Evolutionary conservation across 148 eudicot species (phyloP), one percentile per base, ranked within the genome.

Genomic region (Polygonum aviculare): DNA sequence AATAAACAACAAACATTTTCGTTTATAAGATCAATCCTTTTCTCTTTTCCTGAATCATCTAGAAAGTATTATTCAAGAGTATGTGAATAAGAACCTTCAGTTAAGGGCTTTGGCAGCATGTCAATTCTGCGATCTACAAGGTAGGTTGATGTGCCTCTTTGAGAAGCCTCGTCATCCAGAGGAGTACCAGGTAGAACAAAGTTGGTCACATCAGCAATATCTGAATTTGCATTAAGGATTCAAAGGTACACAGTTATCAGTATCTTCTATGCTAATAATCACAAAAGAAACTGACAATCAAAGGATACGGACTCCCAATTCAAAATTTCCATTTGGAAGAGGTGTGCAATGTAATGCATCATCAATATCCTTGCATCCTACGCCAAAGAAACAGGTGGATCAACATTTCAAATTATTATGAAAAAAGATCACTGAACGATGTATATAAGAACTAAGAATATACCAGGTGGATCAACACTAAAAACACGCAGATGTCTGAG

Each of bases 401-500:
- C 38, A 60, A 45, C 8, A 72, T 19, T 41, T 22, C 50, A 21
- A n/a, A 21, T 31, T 72, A 41, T n/a, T 41, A 72, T 41, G 50
- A 19, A 45, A 26, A 60, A 72, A 72, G 35, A 45, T 15, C 19
- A 72, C 35, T 36, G 44, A 12, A 8, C 60, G n/a, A 72, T 41
- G 33, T 21, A 72, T 18, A n/a, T 72, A 4, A 15, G 45, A 51
- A 10, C 33, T 72, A 72, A 72, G 50, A 48, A 72, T 48, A 72
- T 78, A 91, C 99, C 99, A 52, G 99, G 99, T 80, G 99, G 99
- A 80, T 95, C 99, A 72, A 95, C 99, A 80, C 99, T 95, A 85
- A 92, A 92, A 74, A 89, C 91, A 77, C 89, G 89, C 65, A 90
- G 72, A 83, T 91, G 87, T 75, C 99, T 92, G 49, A 95, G 77